These are phyloP conservation scores for Globisporangium nagaii DNA, from an alignment of 352 stramenopile genomes.

Conservation along the genomic window DNA sequence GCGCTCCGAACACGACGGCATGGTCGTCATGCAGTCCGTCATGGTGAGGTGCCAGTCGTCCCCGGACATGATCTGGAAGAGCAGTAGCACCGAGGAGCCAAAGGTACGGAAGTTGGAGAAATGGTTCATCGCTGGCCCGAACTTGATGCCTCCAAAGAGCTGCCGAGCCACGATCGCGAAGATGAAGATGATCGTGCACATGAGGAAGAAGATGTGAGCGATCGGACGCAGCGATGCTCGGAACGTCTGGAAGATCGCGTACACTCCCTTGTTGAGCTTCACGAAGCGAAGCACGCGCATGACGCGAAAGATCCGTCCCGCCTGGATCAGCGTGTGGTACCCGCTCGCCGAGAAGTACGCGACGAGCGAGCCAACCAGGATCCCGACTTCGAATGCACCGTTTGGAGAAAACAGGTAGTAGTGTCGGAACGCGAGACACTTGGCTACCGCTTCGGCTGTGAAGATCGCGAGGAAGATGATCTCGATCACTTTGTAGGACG, in stretches of 20 bases:
- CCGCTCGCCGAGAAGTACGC: conserved; percentile 59
- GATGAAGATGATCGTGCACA: conserved; percentile 82
- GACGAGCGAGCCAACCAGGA: conserved; percentile 53
- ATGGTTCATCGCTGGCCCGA: conserved; percentile 48
- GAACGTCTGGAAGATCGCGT: conserved; percentile 77
- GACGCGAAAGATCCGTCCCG: conserved; percentile 67
- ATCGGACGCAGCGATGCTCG: conserved; percentile 58
- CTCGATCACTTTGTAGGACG: conserved; percentile 56
- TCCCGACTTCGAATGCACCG: conserved; percentile 58
- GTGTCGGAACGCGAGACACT: conserved; percentile 53
- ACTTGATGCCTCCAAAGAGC: conserved; percentile 64
- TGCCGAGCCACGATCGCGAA: conserved; percentile 68
- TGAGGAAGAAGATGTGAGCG: conserved; percentile 75
- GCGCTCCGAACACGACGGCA: conserved; percentile 54
- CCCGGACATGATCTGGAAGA: conserved; percentile 81
- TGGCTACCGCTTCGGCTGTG: conserved; percentile 43
- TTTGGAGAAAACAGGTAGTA: conserved; percentile 53
- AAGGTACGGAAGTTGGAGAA: conserved; percentile 77
- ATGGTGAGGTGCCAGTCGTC: conserved; percentile 81
- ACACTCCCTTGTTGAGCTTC: conserved; percentile 61
- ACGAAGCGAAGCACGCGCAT: conserved; percentile 76
- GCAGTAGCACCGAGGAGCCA: conserved; percentile 46
- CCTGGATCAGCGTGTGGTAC: conserved; percentile 65
- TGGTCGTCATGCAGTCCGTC: conserved; percentile 66
- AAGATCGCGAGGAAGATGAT: conserved; percentile 68